Evolutionary conservation across 441 rosid species (phyloP), one percentile per base, ranked within the genome.

Genomic region (Adansonia rubrostipa): DNA sequence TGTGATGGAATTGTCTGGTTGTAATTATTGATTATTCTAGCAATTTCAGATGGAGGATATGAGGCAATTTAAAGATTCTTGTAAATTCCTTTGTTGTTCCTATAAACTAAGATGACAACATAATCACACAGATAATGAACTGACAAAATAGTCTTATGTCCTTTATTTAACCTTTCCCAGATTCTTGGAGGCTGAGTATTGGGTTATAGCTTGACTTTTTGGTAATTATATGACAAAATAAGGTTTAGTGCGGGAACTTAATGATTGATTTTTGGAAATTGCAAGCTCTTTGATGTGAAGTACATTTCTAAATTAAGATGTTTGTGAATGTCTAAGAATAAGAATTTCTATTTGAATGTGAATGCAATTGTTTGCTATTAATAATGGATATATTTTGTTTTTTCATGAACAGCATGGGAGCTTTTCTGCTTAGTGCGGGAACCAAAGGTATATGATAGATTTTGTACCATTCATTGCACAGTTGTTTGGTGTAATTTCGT

Each of bases 371-470:
- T 73, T 73, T 75, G 15, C 11, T 44, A 20, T 20, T 33, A 24
- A 0, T 81, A 61, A 74, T 53, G 53, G 44, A 54, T 65, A 48
- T 62, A 15, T 80, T 78, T 81, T 47, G 24, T 53, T 76, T 75
- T 65, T 14, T 58, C 6, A 45, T 82, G 48, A 53, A 74, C 97
- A 93, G 97, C 83, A 96, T 96, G 97, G 99, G 97, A 50, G 99
- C 99, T 71, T 96, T 96, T 88, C 83, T 96, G 84, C 97, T 96
- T 47, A 87, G 96, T 84, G 98, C 96, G 44, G 99, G 99, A 76
- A 90, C 99, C 79, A 94, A 91, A 91, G 98, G 99, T 92, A 89
- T 80, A 56, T 36, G 56, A 13, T 47, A 36, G 22, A 36, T 67
- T 44, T 66, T 78, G 0, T 45, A 15, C 57, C 72, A 9, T 72